Evolutionary conservation across 2,329 filamentous ascomycete species (phyloP), one percentile per base, ranked within the genome.

Genomic region (Taxawa tesnikishii): DNA sequence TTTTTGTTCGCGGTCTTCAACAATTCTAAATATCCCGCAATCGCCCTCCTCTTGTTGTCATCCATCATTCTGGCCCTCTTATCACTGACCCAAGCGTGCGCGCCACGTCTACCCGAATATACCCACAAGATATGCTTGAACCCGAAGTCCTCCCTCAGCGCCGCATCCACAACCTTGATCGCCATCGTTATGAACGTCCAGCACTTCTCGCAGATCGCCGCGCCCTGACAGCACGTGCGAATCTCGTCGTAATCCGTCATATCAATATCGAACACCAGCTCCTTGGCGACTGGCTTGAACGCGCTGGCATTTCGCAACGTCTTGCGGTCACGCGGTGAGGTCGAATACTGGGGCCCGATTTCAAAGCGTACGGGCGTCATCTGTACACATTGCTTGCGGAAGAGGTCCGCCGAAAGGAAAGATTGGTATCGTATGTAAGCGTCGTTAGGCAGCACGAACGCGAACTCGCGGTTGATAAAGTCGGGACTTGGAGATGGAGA

Each of bases 101-200:
- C 87, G 62, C 90, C 90, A 69, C 90, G 75, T 57, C 90, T 80
- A 45, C 90, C 90, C 0, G 90, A 98, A 58, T 98, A 98, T 5
- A 98, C 87, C 90, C 90, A 98, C 56, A 98, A 70, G 49, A 98
- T 88, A 58, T 98, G 88, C 51, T 82, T 77, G 59, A 94, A 98
- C 28, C 87, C 90, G 60, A 98, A 94, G 56, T 98, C 90, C 13
- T 96, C 84, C 32, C 85, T 71, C 45, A 98, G 58, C 1, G 87
- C 85, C 9, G 73, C 68, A 54, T 96, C 88, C 9, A 96, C 68
- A 11, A 94, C 84, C 53, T 92, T 90, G 54, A 98, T 88, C 6
- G 90, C 83, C 85, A 98, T 96, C 15, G 83, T 94, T 46, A 94
- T 92, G 56, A 96, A 98, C 30, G 80, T 70, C 90, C 90, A 98